These are phyloP conservation scores for Phoma sp. DNA, from an alignment of 2,329 filamentous ascomycete genomes.

Conservation along the genomic window DNA sequence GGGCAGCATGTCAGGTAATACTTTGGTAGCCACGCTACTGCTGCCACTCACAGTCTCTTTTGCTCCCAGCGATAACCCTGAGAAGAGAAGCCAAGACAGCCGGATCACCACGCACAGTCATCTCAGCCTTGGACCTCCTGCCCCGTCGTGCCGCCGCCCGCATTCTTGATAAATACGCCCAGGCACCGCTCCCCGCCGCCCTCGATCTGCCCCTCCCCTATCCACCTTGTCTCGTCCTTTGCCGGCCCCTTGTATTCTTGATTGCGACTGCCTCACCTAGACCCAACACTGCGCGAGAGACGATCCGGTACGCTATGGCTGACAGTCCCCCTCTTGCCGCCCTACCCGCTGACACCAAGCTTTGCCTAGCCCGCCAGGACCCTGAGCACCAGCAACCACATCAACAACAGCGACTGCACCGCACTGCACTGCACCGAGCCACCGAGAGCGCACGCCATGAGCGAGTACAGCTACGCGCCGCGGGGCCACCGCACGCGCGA, in stretches of 20 bases:
- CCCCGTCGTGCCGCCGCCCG: slow-evolving; percentile 8
- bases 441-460: slow-evolving; percentile 47
- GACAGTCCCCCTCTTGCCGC: neutral
- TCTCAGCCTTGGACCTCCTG: slow-evolving; percentile 5
- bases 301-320: slow-evolving; percentile 29
- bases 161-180: slow-evolving; percentile 14
- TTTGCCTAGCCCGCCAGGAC: slow-evolving; percentile 26
- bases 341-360: slow-evolving; percentile 22
- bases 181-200: slow-evolving; percentile 6
- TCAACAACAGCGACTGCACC: neutral
- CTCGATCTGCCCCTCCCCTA: slow-evolving; percentile 9
- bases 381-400: slow-evolving; percentile 3
- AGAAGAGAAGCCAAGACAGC: slow-evolving; percentile 11
- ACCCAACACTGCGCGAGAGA: slow-evolving; percentile 5
- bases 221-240: slow-evolving; percentile 26
- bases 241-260: slow-evolving; percentile 21
- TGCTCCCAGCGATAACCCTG: slow-evolving; percentile 13
- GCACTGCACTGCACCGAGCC: slow-evolving; percentile 9
- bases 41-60: slow-evolving; percentile 10
- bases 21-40: neutral
- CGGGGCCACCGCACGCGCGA: slow-evolving; percentile 55
- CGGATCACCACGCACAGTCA: slow-evolving; percentile 11
- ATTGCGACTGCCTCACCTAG: slow-evolving; percentile 12
- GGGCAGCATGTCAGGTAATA: slow-evolving; percentile 10
- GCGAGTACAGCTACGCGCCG: slow-evolving; percentile 57